These are phyloP conservation scores for Chaetomium fimeti DNA, from an alignment of 495 filamentous ascomycete genomes.

Conservation along the genomic window DNA sequence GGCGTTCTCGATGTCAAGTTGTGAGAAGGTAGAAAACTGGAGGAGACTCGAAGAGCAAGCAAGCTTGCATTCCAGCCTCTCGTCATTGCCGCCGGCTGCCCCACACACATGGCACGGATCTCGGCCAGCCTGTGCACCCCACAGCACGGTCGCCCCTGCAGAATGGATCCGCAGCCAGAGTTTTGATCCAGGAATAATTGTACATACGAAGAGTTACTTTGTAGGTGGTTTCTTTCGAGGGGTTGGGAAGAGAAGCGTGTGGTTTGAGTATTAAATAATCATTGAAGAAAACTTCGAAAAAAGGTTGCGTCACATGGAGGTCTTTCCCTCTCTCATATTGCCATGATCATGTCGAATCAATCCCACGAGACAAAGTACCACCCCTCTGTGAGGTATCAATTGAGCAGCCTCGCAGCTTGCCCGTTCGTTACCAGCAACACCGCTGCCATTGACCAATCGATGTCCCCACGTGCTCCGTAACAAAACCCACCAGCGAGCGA, in stretches of 20 bases:
- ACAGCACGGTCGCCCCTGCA: neutral
- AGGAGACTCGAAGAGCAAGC: neutral
- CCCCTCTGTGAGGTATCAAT: neutral
- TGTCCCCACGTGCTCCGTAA: conserved; percentile 26
- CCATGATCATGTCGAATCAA: neutral
- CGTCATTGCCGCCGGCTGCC: neutral
- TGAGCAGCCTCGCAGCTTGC: neutral
- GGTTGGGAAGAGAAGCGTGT: too few species aligned
- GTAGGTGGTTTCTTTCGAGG: too few species aligned
- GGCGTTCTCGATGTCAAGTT: neutral
- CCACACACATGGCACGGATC: conserved; percentile 1
- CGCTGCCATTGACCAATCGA: conserved; percentile 31
- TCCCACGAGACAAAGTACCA: neutral
- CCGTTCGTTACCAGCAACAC: neutral
- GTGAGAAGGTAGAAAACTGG: neutral
- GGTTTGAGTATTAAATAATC: too few species aligned
- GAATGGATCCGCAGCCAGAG: neutral
- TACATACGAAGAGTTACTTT: too few species aligned
- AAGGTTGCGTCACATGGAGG: neutral
- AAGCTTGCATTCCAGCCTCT: neutral
- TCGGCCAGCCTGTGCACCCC: neutral
- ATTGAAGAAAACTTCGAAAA: too few species aligned
- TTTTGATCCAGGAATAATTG: neutral
- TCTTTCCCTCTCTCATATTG: neutral
- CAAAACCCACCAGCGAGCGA: neutral